Conservation (phyloP, 257 asterid species). For the Nicotiana undulata region DNA sequence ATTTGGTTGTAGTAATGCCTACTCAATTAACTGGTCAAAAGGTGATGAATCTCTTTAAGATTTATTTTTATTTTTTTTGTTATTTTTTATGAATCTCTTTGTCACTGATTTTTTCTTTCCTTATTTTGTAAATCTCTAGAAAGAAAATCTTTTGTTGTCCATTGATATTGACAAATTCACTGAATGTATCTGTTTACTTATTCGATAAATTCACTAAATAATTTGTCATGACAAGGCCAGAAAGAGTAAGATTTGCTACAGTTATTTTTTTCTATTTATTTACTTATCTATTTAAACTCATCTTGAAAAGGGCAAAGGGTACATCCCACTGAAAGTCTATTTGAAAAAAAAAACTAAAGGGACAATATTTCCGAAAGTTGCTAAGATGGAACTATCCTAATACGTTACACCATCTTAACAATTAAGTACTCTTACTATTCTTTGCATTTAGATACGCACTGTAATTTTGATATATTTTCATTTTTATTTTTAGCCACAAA, state of each 20-base stretch:
- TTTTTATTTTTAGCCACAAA: too few relatives aligned
- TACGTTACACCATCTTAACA: not conserved
- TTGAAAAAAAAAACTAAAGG: too few relatives aligned
- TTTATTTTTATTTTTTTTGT: too few relatives aligned
- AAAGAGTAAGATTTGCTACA: not conserved
- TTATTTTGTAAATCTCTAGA: not conserved
- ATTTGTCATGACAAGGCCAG: not conserved
- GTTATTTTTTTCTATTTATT: not conserved
- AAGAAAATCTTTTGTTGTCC: not conserved
- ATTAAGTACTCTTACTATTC: too few relatives aligned
- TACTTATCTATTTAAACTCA: not conserved
- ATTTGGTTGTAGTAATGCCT: conserved; percentile 29
- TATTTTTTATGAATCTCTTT: conserved; percentile 1
- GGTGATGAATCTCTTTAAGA: conserved; percentile 3
- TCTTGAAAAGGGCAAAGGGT: not conserved
- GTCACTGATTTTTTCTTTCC: not conserved
- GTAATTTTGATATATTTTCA: too few relatives aligned
- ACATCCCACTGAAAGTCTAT: not conserved
- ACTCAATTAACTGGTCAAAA: conserved; percentile 25
- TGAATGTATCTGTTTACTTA: not conserved
- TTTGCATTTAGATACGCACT: too few relatives aligned
- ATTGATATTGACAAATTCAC: not conserved
- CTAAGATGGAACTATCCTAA: not conserved
- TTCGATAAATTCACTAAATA: not conserved
- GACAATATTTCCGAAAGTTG: not conserved